Evolutionary conservation across 2,329 filamentous ascomycete genomes (phyloP), one percentile per base, ranked within the genome.

Genomic region (Rutstroemia sydowiana): DNA sequence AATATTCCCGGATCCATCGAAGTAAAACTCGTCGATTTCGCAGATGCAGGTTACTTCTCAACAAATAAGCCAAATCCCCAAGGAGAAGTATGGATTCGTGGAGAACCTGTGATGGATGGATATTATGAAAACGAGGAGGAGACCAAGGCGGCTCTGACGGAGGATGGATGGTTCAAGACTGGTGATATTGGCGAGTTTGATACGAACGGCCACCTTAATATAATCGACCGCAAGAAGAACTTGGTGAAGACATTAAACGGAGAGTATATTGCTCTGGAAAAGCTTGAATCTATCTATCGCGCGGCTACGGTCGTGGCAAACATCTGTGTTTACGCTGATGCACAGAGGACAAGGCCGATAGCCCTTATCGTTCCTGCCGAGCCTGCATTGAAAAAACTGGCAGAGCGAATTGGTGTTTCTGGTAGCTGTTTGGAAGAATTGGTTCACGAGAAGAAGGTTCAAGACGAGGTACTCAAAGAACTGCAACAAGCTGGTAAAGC

Each of bases 181-280:
- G 91, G 91, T 1, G 91, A 96, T 63, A 82, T 95, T 23, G 87
- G 88, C 3, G 83, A 87, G 58, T 80, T 87, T 62, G 88, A 95
- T 64, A 72, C 77, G 43, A 76, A 87, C 45, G 87, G 87, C 28
- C 88, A 95, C 64, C 88, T 95, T 63, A 95, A 84, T 72, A 92
- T 95, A 65, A 95, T 91, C 1, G 91, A 96, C 65, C 84, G 63
- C 18, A 52, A 52, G 39, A 52, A 52, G 16, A 48, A 52, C 26
- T 14, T 49, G 16, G 51, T 48, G 1, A 49, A 52, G 82, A 91
- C 93, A 56, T 79, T 89, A 57, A 89, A 90, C 55, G 92, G 92
- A 60, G 92, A 97, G 75, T 97, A 97, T 71, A 95, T 97, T 68
- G 93, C 92, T 20, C 79, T 98, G 3, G 92, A 97, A 75, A 96